Conservation (phyloP, 2,329 filamentous ascomycete genomes). For the Fusarium globosum region DNA sequence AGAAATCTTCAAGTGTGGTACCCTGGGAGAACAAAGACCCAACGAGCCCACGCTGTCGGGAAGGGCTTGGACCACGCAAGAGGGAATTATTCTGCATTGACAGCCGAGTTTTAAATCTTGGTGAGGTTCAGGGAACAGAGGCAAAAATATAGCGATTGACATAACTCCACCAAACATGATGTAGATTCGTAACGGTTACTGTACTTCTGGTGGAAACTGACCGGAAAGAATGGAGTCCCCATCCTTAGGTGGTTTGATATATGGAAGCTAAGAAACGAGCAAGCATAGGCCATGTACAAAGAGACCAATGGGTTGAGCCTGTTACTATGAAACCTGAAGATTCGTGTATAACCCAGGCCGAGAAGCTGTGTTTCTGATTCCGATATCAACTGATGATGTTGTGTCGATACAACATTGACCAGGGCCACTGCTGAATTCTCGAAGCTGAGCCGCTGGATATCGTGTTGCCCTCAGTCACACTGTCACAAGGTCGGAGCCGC, state of each 20-base stretch:
- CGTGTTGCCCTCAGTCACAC: slow-evolving; percentile 18
- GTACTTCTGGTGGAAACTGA: neutral
- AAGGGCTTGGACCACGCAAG: slow-evolving; percentile 15
- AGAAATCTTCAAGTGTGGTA: slow-evolving; percentile 15
- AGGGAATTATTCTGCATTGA: neutral
- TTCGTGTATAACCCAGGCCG: slow-evolving; percentile 20
- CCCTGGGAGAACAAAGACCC: slow-evolving; percentile 9
- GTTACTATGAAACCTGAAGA: slow-evolving; percentile 34
- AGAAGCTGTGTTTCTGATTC: slow-evolving; percentile 27
- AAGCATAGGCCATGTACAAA: slow-evolving; percentile 23
- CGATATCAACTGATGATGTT: slow-evolving; percentile 21
- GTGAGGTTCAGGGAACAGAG: slow-evolving; percentile 5
- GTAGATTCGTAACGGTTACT: slow-evolving; percentile 24
- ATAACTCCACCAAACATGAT: slow-evolving; percentile 27
- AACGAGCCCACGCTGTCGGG: slow-evolving; percentile 3
- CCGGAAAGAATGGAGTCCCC: slow-evolving; percentile 5
- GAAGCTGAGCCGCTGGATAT: slow-evolving; percentile 21
- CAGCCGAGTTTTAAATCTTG: slow-evolving; percentile 9
- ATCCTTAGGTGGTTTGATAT: slow-evolving; percentile 19
- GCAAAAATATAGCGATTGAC: slow-evolving; percentile 28
- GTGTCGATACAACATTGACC: slow-evolving; percentile 23
- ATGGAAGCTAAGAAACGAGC: slow-evolving; percentile 4
- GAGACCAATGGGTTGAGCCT: slow-evolving; percentile 29
- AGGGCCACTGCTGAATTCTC: slow-evolving; percentile 1
- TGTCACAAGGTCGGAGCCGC: slow-evolving; percentile 36